Percentiles rank a stretch among this genome's conserved stretches.
Conservation (phyloP, 139 green algal genomes). For the Micractinium sp. region DNA sequence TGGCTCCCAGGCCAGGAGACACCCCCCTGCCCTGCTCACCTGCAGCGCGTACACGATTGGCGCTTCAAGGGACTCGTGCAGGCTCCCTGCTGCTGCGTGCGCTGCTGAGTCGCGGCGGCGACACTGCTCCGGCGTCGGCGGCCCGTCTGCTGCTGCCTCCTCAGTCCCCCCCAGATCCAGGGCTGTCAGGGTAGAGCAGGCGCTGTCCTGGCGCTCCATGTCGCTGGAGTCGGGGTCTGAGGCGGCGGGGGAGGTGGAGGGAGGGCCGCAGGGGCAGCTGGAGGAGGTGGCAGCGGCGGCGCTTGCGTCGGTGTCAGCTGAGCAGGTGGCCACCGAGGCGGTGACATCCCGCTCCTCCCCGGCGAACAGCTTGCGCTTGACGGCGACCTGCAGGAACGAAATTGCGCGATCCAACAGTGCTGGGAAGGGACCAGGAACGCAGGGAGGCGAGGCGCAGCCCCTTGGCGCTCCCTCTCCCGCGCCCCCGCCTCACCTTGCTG, state of each 20-base stretch:
- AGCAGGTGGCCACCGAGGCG: neutral
- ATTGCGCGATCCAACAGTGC: no score
- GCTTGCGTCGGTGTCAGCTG: neutral
- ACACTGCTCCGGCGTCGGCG: constrained; percentile 5
- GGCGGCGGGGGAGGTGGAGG: neutral
- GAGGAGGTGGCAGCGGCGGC: no score
- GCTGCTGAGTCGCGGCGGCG: neutral
- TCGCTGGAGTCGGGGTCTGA: neutral
- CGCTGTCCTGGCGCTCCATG: constrained; percentile 18
- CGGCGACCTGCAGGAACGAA: neutral
- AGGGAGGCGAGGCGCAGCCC: neutral
- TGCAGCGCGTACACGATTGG: constrained; percentile 16
- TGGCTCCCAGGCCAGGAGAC: no score
- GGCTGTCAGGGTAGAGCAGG: neutral
- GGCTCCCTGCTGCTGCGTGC: no score
- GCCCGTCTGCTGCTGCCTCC: neutral
- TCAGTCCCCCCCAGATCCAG: neutral
- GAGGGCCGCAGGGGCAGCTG: no score
- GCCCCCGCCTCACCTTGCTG: neutral
- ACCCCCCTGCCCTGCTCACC: neutral
- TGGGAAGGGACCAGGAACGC: no score
- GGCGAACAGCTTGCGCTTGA: neutral
- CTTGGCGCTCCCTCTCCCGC: neutral
- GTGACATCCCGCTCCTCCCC: neutral
- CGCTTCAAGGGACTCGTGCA: neutral